Conservation (phyloP, 225 moss, liverwort and hornwort species). For the Takakia lepidozioides region DNA sequence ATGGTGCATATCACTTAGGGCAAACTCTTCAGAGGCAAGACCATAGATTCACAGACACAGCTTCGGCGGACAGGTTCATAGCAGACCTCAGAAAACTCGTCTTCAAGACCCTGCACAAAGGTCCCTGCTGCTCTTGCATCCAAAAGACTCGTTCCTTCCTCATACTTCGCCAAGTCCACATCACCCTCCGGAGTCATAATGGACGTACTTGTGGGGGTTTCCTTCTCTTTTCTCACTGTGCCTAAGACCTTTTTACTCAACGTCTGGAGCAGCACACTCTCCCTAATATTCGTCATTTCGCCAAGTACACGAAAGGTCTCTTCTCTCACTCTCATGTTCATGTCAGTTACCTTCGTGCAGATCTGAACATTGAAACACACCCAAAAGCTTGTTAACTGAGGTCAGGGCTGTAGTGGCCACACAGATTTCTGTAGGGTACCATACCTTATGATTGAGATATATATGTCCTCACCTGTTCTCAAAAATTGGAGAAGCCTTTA, state of each 20-base stretch:
- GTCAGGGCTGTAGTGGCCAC: background rate
- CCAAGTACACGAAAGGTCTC: slow-evolving; percentile 79
- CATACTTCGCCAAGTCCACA: slow-evolving; percentile 35
- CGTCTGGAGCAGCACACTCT: slow-evolving; percentile 71
- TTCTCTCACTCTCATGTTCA: slow-evolving; percentile 80
- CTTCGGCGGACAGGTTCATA: background rate
- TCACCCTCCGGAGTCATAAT: slow-evolving; percentile 28
- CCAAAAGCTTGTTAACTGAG: slow-evolving; percentile 8
- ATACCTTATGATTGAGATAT: background rate
- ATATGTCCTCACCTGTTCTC: background rate
- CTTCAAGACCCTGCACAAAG: slow-evolving; percentile 95
- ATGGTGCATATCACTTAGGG: too few relatives aligned
- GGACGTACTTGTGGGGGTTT: slow-evolving; percentile 17
- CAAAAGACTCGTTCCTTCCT: slow-evolving; percentile 52
- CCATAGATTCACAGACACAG: too few relatives aligned
- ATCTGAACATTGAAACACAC: slow-evolving; percentile 49
- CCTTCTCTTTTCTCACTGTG: slow-evolving; percentile 39
- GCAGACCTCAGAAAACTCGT: slow-evolving; percentile 85
- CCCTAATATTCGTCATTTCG: slow-evolving; percentile 66
- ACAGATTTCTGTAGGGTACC: background rate
- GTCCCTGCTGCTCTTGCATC: slow-evolving; percentile 90
- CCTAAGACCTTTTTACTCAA: slow-evolving; percentile 77
- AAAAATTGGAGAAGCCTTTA: too few relatives aligned
- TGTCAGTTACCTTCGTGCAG: slow-evolving; percentile 87
- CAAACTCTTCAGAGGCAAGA: background rate